Base-by-base conservation (phyloP, 2,329 filamentous ascomycete genomes). In the Metarhizium sp. region DNA sequence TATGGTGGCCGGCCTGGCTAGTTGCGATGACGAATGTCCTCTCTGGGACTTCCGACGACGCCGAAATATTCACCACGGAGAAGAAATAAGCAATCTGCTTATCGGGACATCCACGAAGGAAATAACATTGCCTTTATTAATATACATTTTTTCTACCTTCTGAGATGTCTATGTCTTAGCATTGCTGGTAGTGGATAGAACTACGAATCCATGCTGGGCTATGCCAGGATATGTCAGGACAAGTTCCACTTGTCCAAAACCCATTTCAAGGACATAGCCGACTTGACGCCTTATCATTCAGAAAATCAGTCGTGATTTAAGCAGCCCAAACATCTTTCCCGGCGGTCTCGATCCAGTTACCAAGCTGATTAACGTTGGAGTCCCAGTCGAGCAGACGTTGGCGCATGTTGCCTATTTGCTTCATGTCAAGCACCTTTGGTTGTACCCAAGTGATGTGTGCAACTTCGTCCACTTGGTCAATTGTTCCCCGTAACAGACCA, bases 361-460 rank as follows among this genome's bases (percentile, higher is more conserved):
- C 92, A 56, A 99, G 79, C 72, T 94, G 87, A 71, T 97, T 96
- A 60, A 99, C 92, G 68, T 91, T 96, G 52, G 87, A 85, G 70
- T 96, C 92, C 94, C 94, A 99, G 66, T 99, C 92, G 69, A 87
- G 86, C 67, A 99, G 74, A 64, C 94, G 80, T 67, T 84, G 79
- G 65, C 90, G 84, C 92, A 99, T 96, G 66, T 86, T 89, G 66
- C 88, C 89, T 64, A 99, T 96, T 77, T 97, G 94, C 72, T 84
- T 85, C 84, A 92, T 90, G 71, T 97, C 94, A 62, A 99, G 75
- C 36, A 99, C 92, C 81, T 97, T 97, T 25, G 94, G 94, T 76
- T 99, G 94, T 57, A 99, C 94, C 94, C 94, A 99, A 66, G 92
- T 92, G 73, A 99, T 96, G 69, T 92, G 85, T 47, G 94, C 94